These are phyloP conservation scores for Trichophyton schoenleinii DNA, from an alignment of 2,329 filamentous ascomycete species.

Conservation along the genomic window DNA sequence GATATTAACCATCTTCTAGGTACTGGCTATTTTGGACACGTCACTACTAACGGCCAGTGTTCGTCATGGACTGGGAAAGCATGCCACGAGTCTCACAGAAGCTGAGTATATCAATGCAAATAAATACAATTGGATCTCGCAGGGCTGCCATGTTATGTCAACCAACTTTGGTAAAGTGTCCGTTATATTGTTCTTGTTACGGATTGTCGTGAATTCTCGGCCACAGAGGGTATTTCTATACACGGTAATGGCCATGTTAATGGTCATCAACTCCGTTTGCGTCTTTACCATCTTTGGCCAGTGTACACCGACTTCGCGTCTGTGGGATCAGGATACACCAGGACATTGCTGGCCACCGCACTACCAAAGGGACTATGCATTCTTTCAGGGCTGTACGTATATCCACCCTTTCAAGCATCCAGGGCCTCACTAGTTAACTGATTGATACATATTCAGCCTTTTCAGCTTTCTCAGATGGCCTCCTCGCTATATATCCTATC, in stretches of 20 bases:
- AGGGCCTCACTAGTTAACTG: not conserved
- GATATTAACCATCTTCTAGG: not conserved
- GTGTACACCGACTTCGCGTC: constrained; percentile 5
- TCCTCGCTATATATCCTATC: constrained; percentile 12
- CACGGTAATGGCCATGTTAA: constrained; percentile 8
- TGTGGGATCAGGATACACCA: constrained; percentile 6
- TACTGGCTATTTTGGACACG: constrained; percentile 3
- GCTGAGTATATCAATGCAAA: constrained; percentile 8
- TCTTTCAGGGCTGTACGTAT: constrained; percentile 10
- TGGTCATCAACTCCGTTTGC: constrained; percentile 7
- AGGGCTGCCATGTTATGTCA: constrained; percentile 10
- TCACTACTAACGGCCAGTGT: constrained; percentile 7
- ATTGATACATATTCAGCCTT: constrained; percentile 4
- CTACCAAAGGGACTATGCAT: constrained; percentile 8
- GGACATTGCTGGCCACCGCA: constrained; percentile 9
- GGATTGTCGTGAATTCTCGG: constrained; percentile 8
- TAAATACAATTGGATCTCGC: constrained; percentile 12
- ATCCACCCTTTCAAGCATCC: not conserved
- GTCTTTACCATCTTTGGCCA: constrained; percentile 9
- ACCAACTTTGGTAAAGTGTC: constrained; percentile 13
- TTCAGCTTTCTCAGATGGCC: constrained; percentile 10
- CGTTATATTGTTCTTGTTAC: constrained; percentile 10
- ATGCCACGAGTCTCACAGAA: constrained; percentile 7
- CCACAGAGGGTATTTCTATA: constrained; percentile 6
- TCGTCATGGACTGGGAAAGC: constrained; percentile 8